These are phyloP conservation scores for Ceratocystis ficicola DNA, from an alignment of 2,329 filamentous ascomycete genomes.

Conservation along the genomic window DNA sequence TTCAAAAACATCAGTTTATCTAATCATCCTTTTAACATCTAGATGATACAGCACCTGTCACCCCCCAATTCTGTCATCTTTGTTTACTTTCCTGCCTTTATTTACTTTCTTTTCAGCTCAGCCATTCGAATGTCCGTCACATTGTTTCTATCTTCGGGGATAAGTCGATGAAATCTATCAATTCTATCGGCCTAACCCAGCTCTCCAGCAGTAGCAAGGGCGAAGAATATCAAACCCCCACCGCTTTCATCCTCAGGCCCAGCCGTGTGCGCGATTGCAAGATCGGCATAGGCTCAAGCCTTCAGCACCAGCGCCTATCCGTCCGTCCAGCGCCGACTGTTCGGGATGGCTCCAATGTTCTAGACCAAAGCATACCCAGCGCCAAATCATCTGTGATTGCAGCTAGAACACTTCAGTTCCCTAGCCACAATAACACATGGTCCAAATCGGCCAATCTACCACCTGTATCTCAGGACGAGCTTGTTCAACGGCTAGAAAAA, in stretches of 20 bases:
- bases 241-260: not conserved
- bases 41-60: not conserved
- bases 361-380: not conserved
- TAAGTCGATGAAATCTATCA: conserved; percentile 13
- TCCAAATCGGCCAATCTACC: not conserved
- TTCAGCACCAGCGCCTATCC: not conserved
- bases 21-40: not conserved
- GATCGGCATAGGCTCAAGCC: not conserved
- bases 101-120: not conserved
- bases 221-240: not conserved
- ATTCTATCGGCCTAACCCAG: conserved; percentile 13
- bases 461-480: not conserved
- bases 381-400: not conserved
- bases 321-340: not conserved
- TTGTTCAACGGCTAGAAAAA: not conserved
- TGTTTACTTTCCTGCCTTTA: not conserved
- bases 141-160: not conserved
- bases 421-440: not conserved
- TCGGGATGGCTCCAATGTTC: not conserved
- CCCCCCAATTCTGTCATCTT: not conserved
- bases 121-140: conserved; percentile 7
- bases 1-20: too few relatives aligned
- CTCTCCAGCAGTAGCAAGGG: conserved; percentile 11
- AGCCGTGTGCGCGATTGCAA: not conserved
- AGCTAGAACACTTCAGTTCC: not conserved